Evolutionary conservation across 2,329 filamentous ascomycete species (phyloP), one percentile per base, ranked within the genome.

Genomic region (Cryphonectria parasitica): DNA sequence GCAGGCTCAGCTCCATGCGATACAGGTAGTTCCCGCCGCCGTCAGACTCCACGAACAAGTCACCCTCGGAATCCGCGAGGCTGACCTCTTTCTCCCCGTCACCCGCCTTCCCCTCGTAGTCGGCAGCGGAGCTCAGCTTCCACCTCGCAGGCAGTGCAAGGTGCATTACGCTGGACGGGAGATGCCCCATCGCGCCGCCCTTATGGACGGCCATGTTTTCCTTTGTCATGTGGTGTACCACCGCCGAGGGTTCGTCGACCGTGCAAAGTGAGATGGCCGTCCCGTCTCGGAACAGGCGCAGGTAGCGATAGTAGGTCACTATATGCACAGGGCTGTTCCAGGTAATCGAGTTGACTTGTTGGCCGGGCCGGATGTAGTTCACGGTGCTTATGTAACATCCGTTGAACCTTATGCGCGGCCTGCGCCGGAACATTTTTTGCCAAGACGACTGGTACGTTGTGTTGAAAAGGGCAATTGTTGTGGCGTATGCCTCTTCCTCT

Each of bases 381-480:
- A 97, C 94, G 0, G 95, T 98, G 80, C 90, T 93, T 80, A 99
- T 98, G 83, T 99, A 99, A 81, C 94, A 92, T 36, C 96, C 96
- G 77, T 96, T 96, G 85, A 97, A 99, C 70, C 96, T 93, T 72
- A 98, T 87, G 60, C 96, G 91, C 2, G 96, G 95, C 19, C 94
- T 91, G 6, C 85, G 84, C 54, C 92, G 92, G 83, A 97, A 97
- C 83, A 97, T 93, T 67, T 83, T 80, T 76, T 87, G 83, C 88
- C 89, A 91, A 2, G 87, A 86, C 2, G 80, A 81, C 3, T 80
- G 77, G 76, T 89, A 90, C 0, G 81, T 76, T 3, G 78, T 77
- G 1, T 81, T 80, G 31, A 84, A 78, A 43, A 88, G 80, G 2
- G 81, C 77, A 25, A 79, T 74, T 0, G 85, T 86, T 8, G 78